Base-by-base conservation (phyloP, 768 basidiomycete species). In the Saitozyma podzolica region DNA sequence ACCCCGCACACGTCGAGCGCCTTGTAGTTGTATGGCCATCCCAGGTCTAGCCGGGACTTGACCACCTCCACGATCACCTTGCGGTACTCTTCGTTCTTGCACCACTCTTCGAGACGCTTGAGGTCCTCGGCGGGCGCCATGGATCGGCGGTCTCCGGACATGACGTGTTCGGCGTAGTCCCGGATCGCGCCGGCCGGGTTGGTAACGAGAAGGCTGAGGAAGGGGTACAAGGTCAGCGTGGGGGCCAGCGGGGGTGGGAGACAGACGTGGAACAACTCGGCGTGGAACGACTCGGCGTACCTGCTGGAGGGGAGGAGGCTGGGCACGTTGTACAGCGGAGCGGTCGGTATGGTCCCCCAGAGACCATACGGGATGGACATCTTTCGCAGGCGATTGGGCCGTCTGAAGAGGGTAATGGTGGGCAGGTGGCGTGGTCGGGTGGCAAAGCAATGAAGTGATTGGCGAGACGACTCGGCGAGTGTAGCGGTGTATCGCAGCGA, bases 1-100 rank as follows among this genome's bases (percentile, higher is more conserved):
- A 58, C 54, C 8, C 45, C 53, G 29, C 74, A 65, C 2, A 72
- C 19, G n/a, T 69, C 64, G 14, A 76, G 61, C 2, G 72, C 72
- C 59, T 76, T 76, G 62, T 74, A 76, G 49, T 69, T 68, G 64
- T 72, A 70, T 20, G 75, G 75, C 75, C 75, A 76, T 10, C 50
- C 54, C 3, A 72, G 58, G 10, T 67, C 70, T 13, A 76, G 55
- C 45, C 75, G 66, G 19, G 49, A 56, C 58, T 74, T 76, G 50
- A 69, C 14, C 0, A 76, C 72, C 0, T 66, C 70, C 55, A 72
- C 58, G 53, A 76, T 76, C 47, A 68, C 50, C 49, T 74, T 74
- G 13, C 64, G 43, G 51, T 67, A 58, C 8, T 68, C 65, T n/a
- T 74, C 75, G 53, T 65, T 62, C 53, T 71, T 72, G 40, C 42